A percentile compares a stretch with the other conserved stretches of the same genome.
These are phyloP conservation scores for Zygotorulaspora sp. DNA, from an alignment of 805 yeast genomes.

Conservation along the genomic window DNA sequence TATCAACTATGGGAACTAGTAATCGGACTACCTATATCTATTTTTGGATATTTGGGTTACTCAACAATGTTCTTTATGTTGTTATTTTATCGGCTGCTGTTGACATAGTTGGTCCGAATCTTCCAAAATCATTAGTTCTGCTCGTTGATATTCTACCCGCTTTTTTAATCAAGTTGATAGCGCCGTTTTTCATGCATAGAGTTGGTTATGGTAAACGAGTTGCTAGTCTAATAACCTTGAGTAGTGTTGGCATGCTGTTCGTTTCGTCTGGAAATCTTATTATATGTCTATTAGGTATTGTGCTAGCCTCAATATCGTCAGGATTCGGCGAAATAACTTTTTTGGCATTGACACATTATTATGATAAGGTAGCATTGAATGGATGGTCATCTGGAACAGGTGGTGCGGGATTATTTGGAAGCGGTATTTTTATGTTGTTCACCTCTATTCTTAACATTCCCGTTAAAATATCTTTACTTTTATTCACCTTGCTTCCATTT, in stretches of 20 bases:
- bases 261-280: conserved; percentile 40
- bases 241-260: conserved; percentile 69
- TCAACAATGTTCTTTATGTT: conserved; percentile 86
- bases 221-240: conserved; percentile 48
- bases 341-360: conserved; percentile 78
- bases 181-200: conserved; percentile 75
- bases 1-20: conserved; percentile 5
- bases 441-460: conserved; percentile 64
- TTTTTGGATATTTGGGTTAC: conserved; percentile 79
- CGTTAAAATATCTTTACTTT: conserved; percentile 50
- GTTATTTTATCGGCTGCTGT: conserved; percentile 89
- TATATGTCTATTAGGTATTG: conserved; percentile 59
- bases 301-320: conserved; percentile 74
- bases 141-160: conserved; percentile 87
- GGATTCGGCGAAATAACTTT: conserved; percentile 92
- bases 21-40: conserved; percentile 38
- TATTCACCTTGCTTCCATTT: conserved; percentile 54
- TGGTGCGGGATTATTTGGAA: conserved; percentile 87
- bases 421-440: conserved; percentile 61
- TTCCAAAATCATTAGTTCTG: conserved; percentile 82
- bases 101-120: conserved; percentile 76
- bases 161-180: conserved; percentile 58
- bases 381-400: conserved; percentile 97
- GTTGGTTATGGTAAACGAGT: conserved; percentile 58
- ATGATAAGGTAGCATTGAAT: conserved; percentile 54